These are phyloP conservation scores for Thelephora terrestris DNA, from an alignment of 1,284 basidiomycete species.

Conservation along the genomic window DNA sequence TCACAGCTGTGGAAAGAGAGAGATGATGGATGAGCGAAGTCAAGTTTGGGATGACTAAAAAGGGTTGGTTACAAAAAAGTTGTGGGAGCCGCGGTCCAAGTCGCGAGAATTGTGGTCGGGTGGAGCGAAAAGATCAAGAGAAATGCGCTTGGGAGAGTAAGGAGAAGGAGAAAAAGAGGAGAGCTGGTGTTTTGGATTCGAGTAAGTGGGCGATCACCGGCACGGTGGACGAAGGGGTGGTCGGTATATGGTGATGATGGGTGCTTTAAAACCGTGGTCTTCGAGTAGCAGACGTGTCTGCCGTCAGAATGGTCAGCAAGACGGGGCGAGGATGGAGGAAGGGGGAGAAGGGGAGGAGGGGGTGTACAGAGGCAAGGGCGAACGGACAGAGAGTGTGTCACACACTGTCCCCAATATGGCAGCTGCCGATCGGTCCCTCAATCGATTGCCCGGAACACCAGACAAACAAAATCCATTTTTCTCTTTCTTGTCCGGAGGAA, in stretches of 20 bases:
- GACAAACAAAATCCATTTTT: background rate
- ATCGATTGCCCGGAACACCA: background rate
- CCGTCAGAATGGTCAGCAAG: background rate
- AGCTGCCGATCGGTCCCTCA: background rate
- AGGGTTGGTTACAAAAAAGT: conserved; percentile 31
- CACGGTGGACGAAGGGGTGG: conserved; percentile 11
- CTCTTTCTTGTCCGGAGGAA: background rate
- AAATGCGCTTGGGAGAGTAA: conserved; percentile 6
- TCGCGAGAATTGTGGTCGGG: conserved; percentile 2
- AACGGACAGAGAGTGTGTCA: conserved; percentile 12
- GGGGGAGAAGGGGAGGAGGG: conserved; percentile 18
- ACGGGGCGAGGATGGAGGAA: conserved; percentile 11
- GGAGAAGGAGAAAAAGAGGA: conserved; percentile 15
- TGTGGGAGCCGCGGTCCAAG: conserved; percentile 15
- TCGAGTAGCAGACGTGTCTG: background rate
- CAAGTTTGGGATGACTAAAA: conserved; percentile 27
- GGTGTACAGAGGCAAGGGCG: conserved; percentile 5
- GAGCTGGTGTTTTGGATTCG: conserved; percentile 14
- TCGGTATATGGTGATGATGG: background rate
- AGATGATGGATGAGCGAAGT: conserved; percentile 14
- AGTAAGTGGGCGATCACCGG: conserved; percentile 14
- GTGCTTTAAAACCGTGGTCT: conserved; percentile 2
- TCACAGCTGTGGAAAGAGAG: conserved; percentile 3
- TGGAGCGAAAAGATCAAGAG: conserved; percentile 7
- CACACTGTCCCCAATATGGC: background rate